Evolutionary conservation across 176 grass and related monocot species (phyloP), one percentile per base, ranked within the genome.

Genomic region (Melocanna baccifera): DNA sequence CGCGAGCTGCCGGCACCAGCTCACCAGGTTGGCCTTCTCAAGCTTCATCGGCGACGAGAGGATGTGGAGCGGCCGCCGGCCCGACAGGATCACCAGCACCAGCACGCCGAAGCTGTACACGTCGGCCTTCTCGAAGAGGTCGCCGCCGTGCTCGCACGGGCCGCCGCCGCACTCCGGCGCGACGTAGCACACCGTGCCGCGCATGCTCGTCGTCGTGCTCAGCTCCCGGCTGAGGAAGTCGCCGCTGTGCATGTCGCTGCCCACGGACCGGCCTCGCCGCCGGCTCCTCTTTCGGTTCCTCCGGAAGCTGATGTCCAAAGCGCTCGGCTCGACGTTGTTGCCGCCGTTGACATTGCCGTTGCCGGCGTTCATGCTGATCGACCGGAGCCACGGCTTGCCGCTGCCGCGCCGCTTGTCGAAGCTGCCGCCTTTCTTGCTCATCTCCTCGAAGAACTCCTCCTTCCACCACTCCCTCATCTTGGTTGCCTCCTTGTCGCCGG

Each of bases 21-120:
- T 87, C n/a, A 98, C 88, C 18, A 98, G 93, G 61, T 98, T 98
- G 1, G 96, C 91, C 46, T 92, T 93, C 81, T 98, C 96, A 47
- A 98, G 81, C 85, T 90, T 96, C 78, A 98, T 92, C n/a, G 96
- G 96, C 41, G 93, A 98, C 18, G 96, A 87, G 9, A 98, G 86
- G 47, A 98, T 89, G 74, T 95, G 96, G 63, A 98, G 82, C 16
- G 96, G 93, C 37, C 96, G 90, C 20, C 96, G 77, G 1, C 96
- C 96, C 0, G 96, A 98, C 9, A 98, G 10, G 18, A 96, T 86
- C 4, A 98, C 96, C 6, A 98, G 89, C 47, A 96, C 84, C 88
- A 97, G 67, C 62, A 97, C 89, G 9, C 94, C 94, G 81, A 91
- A 91, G 87, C 91, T 97, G 84, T 97, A 97, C 50, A 91, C 94